A percentile compares a stretch with the other conserved stretches of the same genome.
Evolutionary conservation across 169 alveolate species (phyloP).

Genomic region (Cryptosporidium baileyi): DNA sequence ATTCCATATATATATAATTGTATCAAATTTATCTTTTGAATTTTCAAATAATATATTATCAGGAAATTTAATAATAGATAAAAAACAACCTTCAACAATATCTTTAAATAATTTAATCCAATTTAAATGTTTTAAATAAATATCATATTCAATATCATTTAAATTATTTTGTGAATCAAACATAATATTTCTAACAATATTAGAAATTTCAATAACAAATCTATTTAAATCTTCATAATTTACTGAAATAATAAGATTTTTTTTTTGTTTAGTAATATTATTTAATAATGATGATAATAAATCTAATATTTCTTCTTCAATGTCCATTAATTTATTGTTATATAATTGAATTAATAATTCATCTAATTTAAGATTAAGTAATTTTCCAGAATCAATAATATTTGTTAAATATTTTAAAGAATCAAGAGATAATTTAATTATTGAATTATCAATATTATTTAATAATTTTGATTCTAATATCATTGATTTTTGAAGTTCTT

Average conservation of each 20-base stretch:
- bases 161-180: not conserved
- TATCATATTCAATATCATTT: constrained; percentile 15
- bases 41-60: constrained; percentile 1
- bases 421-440: not conserved
- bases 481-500: not conserved
- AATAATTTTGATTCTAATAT: not conserved
- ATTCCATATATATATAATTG: constrained; percentile 11
- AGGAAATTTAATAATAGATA: not conserved
- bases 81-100: not conserved
- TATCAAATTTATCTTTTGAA: not conserved
- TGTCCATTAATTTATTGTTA: not conserved
- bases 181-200: not conserved
- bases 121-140: not conserved
- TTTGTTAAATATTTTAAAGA: constrained; percentile 14
- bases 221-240: constrained; percentile 32
- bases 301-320: constrained; percentile 38
- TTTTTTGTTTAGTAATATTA: constrained; percentile 21
- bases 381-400: constrained; percentile 1
- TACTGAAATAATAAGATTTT: not conserved
- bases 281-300: constrained; percentile 3
- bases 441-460: not conserved
- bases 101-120: constrained; percentile 16
- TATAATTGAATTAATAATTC: not conserved
- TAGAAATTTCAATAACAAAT: constrained; percentile 5
- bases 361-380: constrained; percentile 26